Evolutionary conservation across 1,284 basidiomycete species (phyloP).

Genomic region (Apiotrichum veenhuisii): DNA sequence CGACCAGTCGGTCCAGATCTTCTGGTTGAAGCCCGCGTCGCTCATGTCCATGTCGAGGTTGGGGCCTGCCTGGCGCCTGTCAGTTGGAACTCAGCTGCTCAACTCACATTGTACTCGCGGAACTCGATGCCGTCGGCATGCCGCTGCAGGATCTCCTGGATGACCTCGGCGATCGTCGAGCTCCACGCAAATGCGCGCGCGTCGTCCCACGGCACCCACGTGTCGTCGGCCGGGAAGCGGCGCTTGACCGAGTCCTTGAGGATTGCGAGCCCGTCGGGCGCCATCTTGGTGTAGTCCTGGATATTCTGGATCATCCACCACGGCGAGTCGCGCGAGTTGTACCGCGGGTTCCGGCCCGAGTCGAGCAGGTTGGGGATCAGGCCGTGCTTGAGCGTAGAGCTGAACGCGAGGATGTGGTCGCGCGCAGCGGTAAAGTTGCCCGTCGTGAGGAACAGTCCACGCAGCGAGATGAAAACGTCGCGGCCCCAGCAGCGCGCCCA

Average conservation of each 20-base stretch:
- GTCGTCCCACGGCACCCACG: conserved; percentile 90
- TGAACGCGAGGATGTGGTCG: conserved; percentile 83
- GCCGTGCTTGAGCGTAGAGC: conserved; percentile 73
- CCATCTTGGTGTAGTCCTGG: conserved; percentile 83
- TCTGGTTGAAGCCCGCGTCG: conserved; percentile 87
- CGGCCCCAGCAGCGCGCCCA: conserved; percentile 98
- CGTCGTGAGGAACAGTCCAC: conserved; percentile 86
- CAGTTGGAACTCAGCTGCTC: not conserved
- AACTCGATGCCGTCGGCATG: conserved; percentile 91
- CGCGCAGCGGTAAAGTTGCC: conserved; percentile 81
- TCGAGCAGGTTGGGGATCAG: conserved; percentile 90
- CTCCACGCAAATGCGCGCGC: conserved; percentile 73
- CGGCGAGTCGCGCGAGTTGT: conserved; percentile 47
- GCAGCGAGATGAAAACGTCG: conserved; percentile 89
- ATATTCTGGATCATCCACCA: conserved; percentile 98
- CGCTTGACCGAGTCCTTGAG: conserved; percentile 78
- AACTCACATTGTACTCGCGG: conserved; percentile 73
- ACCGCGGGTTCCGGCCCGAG: conserved; percentile 76
- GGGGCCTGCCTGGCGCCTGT: conserved; percentile 67
- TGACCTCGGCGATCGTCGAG: conserved; percentile 81
- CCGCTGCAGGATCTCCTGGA: conserved; percentile 93
- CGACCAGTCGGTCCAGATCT: conserved; percentile 88
- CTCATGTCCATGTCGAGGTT: conserved; percentile 93
- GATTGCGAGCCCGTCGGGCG: conserved; percentile 77
- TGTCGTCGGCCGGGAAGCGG: conserved; percentile 88